Percentiles rank a stretch among this genome's conserved stretches.
Evolutionary conservation across 345 rosid species (phyloP).

Genomic region (Erysimum cheiranthoides): DNA sequence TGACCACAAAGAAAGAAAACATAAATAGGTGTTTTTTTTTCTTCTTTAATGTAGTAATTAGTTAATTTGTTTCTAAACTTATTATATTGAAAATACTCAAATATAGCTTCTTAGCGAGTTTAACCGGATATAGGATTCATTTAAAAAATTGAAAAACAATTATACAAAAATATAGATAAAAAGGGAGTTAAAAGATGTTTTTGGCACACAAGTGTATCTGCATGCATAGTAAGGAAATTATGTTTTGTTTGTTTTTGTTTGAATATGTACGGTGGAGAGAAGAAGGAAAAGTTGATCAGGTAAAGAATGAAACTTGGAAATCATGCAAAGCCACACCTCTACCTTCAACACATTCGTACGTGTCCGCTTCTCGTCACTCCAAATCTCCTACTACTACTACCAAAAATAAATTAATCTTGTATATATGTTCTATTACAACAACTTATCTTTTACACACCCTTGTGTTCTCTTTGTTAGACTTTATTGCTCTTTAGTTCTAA

Average conservation of each 20-base stretch:
- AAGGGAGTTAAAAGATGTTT: not conserved
- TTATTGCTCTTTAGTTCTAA: constrained; percentile 12
- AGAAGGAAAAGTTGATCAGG: constrained; percentile 32
- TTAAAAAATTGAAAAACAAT: not conserved
- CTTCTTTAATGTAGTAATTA: no score
- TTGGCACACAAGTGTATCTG: constrained; percentile 24
- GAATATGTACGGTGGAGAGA: constrained; percentile 26
- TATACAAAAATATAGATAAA: not conserved
- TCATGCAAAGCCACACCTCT: constrained; percentile 50
- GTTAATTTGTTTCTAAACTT: no score
- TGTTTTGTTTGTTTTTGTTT: constrained; percentile 4
- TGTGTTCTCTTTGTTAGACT: not conserved
- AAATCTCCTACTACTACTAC: constrained; percentile 11
- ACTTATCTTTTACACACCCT: not conserved
- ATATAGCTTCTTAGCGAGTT: not conserved
- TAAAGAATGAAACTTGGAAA: constrained; percentile 40
- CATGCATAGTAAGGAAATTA: constrained; percentile 1
- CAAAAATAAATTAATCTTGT: not conserved
- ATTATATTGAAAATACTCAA: no score
- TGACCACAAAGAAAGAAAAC: no score
- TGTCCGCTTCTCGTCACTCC: constrained; percentile 41
- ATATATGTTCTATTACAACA: not conserved
- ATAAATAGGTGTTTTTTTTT: no score
- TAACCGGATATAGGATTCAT: not conserved
- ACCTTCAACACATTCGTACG: constrained; percentile 37